Base-by-base conservation (phyloP, 345 rosid genomes). In the Eucalyptus rudis region DNA sequence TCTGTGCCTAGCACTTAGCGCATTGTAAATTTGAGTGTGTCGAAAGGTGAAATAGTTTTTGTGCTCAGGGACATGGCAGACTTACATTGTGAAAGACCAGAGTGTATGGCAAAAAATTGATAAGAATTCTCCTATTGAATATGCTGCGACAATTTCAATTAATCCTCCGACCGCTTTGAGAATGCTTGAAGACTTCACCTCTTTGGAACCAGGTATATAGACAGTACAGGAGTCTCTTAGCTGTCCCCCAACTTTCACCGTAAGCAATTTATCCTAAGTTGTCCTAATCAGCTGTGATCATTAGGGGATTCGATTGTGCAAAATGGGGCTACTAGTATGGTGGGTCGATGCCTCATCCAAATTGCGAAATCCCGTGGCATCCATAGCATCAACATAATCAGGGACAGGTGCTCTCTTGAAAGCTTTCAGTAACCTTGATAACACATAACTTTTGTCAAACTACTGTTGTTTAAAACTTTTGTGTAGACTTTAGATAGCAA, bases 271-370 rank as follows among this genome's bases (percentile, higher is more conserved):
- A 68, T 68, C 19, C 86, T 45, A 4, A n/a, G 56, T 88, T 51
- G 90, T 54, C 76, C 83, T 92, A 31, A 90, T 47, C 80, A 84
- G 86, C 49, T 79, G 68, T 62, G 88, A 66, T 88, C 50, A 89
- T 47, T 96, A 97, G 99, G 99, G 86, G 97, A 96, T 88, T 92
- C 96, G 68, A 90, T 97, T 43, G 98, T 96, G 89, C 99, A 96
- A 96, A 97, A 96, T 92, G 99, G 99, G 50, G 96, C 98, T 88
- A 95, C 98, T 27, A 96, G 97, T 91, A 95, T 95, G 11, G 99
- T 96, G 58, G 98, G 99, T 86, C 98, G 96, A 90, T 96, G 99
- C 91, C 90, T 95, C 52, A 94, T 95, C 89, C 99, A 96, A 93
- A 93, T 97, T 90, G 99, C 99, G 13, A 90, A 88, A 89, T 91